Percentiles rank a stretch among this genome's conserved stretches.
Evolutionary conservation across 257 asterid species (phyloP).

Genomic region (Solanum corneliomulleri): DNA sequence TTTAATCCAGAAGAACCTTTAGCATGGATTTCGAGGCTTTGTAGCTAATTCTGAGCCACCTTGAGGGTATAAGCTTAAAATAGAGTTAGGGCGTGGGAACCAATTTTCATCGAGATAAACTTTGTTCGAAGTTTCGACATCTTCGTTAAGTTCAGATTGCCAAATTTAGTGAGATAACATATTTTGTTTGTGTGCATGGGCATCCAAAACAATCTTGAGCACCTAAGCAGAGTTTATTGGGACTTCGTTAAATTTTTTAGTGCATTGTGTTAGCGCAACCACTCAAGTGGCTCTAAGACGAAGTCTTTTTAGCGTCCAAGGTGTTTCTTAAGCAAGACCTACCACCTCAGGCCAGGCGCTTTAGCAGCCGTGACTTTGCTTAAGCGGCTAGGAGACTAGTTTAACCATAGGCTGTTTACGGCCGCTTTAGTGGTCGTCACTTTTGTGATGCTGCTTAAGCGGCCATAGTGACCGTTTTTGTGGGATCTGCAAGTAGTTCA

Average conservation of each 20-base stretch:
- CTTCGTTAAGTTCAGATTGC: background rate
- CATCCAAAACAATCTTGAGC: background rate
- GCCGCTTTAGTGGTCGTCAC: background rate
- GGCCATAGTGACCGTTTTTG: background rate
- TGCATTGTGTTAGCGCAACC: background rate
- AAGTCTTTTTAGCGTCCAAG: background rate
- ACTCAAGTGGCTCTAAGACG: background rate
- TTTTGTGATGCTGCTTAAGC: background rate
- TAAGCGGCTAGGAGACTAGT: accelerated
- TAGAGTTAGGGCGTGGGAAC: background rate
- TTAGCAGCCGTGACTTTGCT: background rate
- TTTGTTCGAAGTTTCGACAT: background rate
- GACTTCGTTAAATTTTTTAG: background rate
- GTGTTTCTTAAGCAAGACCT: background rate
- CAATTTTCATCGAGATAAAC: background rate
- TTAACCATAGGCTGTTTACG: accelerated
- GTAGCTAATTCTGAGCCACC: accelerated
- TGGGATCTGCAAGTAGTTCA: background rate
- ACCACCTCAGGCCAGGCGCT: background rate
- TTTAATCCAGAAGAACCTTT: background rate
- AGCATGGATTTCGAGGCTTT: background rate
- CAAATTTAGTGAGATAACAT: background rate
- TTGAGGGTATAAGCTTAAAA: background rate
- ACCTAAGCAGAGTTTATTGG: too few species aligned
- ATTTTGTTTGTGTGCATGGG: background rate